phyloP scores from a whole-genome alignment of 768 basidiomycete species.

The Kwoniella dendrophila region DNA sequence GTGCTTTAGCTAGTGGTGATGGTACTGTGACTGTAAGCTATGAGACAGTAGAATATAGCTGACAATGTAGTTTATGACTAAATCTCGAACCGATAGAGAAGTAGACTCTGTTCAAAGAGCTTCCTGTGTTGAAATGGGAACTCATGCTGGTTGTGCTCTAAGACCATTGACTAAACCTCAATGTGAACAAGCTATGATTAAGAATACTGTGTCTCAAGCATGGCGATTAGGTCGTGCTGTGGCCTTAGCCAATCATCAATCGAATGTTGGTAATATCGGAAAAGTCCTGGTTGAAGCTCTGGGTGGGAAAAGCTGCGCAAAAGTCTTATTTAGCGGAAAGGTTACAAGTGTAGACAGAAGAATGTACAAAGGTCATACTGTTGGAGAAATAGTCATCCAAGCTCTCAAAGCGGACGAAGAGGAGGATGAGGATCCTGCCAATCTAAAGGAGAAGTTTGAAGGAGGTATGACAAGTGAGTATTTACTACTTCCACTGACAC shows the following conservation, averaged over 20 bases:
- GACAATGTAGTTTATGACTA: constrained; percentile 55
- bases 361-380: constrained; percentile 55
- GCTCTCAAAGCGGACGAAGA: constrained; percentile 35
- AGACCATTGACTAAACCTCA: constrained; percentile 58
- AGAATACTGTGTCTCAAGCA: constrained; percentile 64
- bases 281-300: constrained; percentile 58
- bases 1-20: constrained; percentile 57
- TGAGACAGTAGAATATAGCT: background rate
- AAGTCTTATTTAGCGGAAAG: constrained; percentile 65
- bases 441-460: constrained; percentile 37
- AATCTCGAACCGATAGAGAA: constrained; percentile 59
- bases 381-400: constrained; percentile 48
- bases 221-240: constrained; percentile 69
- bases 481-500: constrained; percentile 10
- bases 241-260: constrained; percentile 29
- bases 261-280: constrained; percentile 30
- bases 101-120: constrained; percentile 61
- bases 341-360: constrained; percentile 62
- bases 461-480: constrained; percentile 48
- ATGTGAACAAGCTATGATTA: constrained; percentile 57
- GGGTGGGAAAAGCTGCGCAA: constrained; percentile 28
- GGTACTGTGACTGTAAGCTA: constrained; percentile 54
- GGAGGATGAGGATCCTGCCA: constrained; percentile 40
- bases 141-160: constrained; percentile 60
- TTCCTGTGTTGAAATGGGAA: constrained; percentile 60